A percentile compares a stretch with the other conserved stretches of the same genome.
Evolutionary conservation across 2,329 filamentous ascomycete genomes (phyloP).

Genomic region (Penicillium frequentans): DNA sequence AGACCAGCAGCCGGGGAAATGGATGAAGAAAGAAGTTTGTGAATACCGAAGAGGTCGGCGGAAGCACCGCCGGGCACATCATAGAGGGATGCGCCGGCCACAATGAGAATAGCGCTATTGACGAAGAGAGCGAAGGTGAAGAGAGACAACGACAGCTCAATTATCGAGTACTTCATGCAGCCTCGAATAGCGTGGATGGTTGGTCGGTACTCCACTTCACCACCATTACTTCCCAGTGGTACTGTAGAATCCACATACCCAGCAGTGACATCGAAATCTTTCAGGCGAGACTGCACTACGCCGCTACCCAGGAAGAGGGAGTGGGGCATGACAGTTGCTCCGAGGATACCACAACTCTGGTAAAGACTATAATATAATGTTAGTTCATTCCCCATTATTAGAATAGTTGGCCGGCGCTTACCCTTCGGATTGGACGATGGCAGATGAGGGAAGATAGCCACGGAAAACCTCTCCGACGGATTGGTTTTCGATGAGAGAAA

Average conservation of each 20-base stretch:
- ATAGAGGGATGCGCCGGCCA: constrained; percentile 75
- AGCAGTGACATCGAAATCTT: constrained; percentile 47
- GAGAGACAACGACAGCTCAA: constrained; percentile 69
- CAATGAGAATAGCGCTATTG: constrained; percentile 79
- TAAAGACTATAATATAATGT: constrained; percentile 44
- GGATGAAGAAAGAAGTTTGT: constrained; percentile 66
- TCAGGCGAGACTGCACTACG: constrained; percentile 55
- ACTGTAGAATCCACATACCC: constrained; percentile 36
- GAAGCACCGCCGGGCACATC: constrained; percentile 59
- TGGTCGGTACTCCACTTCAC: constrained; percentile 66
- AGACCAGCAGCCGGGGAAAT: constrained; percentile 76
- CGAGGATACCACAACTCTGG: constrained; percentile 55
- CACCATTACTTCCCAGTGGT: constrained; percentile 35
- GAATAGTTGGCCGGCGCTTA: constrained; percentile 22
- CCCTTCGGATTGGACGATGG: constrained; percentile 54
- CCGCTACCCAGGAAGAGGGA: constrained; percentile 59
- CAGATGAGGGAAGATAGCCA: constrained; percentile 56
- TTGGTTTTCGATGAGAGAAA: constrained; percentile 52
- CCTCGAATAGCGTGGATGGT: constrained; percentile 70
- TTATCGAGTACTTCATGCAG: constrained; percentile 71
- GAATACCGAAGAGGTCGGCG: constrained; percentile 82
- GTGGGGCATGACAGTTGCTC: constrained; percentile 61
- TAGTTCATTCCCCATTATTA: background rate
- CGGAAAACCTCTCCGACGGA: constrained; percentile 54
- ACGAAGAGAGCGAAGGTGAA: constrained; percentile 84